Evolutionary conservation across 2,329 filamentous ascomycete species (phyloP), one percentile per base, ranked within the genome.

Genomic region (Paecilomyces variotii): DNA sequence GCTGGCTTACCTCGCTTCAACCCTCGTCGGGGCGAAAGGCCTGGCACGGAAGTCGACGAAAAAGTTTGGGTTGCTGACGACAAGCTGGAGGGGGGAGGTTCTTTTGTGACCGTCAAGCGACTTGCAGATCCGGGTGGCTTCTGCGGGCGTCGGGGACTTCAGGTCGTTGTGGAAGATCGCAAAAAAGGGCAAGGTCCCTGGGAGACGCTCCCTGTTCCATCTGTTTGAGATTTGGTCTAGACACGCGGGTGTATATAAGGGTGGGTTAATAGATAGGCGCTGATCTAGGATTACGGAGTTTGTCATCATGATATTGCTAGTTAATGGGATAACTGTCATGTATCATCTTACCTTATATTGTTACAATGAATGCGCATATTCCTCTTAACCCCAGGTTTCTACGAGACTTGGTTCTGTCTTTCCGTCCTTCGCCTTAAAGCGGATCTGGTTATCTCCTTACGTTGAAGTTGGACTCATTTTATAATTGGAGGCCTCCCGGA

Each of bases 1-100:
- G 79, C 81, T 4, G 76, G 80, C 4, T 74, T 88, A 56, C 87
- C 87, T 1, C 78, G 78, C 32, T 77, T 75, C 59, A 89, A 90
- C 64, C 80, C 83, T 9, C 80, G 88, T 24, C 80, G 86, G 2
- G 72, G 74, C 1, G 85, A 89, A 61, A 72, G 78, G 56, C 79
- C 83, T 52, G 87, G 86, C 14, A 74, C 86, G 56, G 59, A 64
- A 49, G 65, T 74, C 4, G 58, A 72, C 45, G 74, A 79, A 59
- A 73, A 62, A 1, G 72, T 76, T n/a, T 79, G 76, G 76, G 64
- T 76, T 32, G 59, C 70, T 14, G 64, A 77, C 58, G 63, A 61
- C 6, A 62, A 59, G 2, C 57, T 64, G 25, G 59, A 64, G 12
- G 66, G 63, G 4, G 69, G 69, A 19, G 76, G 76, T 2, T 74